phyloP scores from a whole-genome alignment of 179 eudicot species.

The Spergularia azorica region DNA sequence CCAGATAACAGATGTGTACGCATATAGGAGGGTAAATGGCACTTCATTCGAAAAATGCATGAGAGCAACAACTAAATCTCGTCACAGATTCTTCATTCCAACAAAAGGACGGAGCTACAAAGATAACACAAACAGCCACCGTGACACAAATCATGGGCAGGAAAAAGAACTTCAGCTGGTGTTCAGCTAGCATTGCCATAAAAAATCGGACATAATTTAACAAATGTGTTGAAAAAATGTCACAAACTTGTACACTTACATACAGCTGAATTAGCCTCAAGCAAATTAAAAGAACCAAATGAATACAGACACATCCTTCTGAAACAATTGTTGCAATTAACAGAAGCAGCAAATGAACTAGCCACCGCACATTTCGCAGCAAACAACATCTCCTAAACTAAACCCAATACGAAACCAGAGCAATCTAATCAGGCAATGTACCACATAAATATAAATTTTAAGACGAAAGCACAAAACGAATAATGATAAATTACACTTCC shows the following conservation, averaged over 20 bases:
- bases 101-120: neutral
- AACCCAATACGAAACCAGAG: neutral
- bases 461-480: conserved; percentile 5
- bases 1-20: neutral
- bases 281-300: conserved; percentile 2
- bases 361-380: conserved; percentile 16
- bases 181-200: too few relatives aligned
- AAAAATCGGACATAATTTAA: neutral
- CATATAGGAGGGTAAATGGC: neutral
- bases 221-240: neutral
- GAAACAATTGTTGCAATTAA: conserved; percentile 13
- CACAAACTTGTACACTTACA: conserved; percentile 21
- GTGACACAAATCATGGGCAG: neutral
- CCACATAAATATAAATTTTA: neutral
- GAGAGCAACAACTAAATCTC: neutral
- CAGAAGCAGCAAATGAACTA: conserved; percentile 3
- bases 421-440: conserved; percentile 15
- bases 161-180: neutral
- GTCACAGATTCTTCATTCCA: neutral
- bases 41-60: neutral
- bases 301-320: conserved; percentile 11
- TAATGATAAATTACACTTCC: conserved; percentile 22
- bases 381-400: conserved; percentile 24
- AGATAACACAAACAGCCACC: neutral
- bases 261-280: conserved; percentile 14